phyloP scores from a whole-genome alignment of 768 basidiomycete genomes.

The Psilocybe cubensis region DNA sequence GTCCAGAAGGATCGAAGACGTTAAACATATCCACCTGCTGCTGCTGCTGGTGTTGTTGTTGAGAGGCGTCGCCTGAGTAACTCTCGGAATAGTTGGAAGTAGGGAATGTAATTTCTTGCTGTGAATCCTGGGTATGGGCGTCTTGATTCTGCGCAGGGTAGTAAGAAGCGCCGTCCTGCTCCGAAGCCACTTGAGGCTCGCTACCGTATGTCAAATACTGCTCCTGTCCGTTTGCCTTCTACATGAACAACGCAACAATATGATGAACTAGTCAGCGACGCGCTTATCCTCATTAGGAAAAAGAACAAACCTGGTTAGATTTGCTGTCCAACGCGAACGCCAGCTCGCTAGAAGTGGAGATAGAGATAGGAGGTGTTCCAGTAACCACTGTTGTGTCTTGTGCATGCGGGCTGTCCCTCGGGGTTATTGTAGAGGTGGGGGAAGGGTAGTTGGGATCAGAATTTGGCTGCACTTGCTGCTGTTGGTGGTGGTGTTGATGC shows the following conservation, averaged over 20 bases:
- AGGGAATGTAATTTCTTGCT: slow-evolving; percentile 10
- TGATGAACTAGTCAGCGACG: not conserved
- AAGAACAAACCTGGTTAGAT: slow-evolving; percentile 19
- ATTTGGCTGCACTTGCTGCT: slow-evolving; percentile 9
- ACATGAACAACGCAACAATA: not conserved
- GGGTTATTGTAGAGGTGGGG: slow-evolving; percentile 26
- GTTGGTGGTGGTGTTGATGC: slow-evolving; percentile 7
- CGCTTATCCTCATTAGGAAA: not conserved
- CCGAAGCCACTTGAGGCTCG: slow-evolving; percentile 12
- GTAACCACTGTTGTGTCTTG: slow-evolving; percentile 20
- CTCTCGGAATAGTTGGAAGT: slow-evolving; percentile 11
- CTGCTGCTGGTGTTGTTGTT: slow-evolving; percentile 14
- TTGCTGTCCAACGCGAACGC: slow-evolving; percentile 29
- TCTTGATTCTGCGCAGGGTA: slow-evolving; percentile 14
- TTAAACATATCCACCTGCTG: slow-evolving; percentile 18
- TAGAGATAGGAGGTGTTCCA: slow-evolving; percentile 16
- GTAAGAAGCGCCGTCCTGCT: slow-evolving; percentile 14
- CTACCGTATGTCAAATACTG: slow-evolving; percentile 18
- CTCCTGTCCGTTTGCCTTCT: slow-evolving; percentile 15
- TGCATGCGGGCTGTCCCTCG: slow-evolving; percentile 22
- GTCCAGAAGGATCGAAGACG: slow-evolving; percentile 11
- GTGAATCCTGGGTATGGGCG: slow-evolving; percentile 8
- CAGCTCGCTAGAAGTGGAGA: slow-evolving; percentile 30
- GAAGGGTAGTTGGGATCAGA: slow-evolving; percentile 22
- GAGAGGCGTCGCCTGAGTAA: slow-evolving; percentile 14